Conservation (phyloP, 805 yeast species). For the Ogataea nonfermentans region DNA sequence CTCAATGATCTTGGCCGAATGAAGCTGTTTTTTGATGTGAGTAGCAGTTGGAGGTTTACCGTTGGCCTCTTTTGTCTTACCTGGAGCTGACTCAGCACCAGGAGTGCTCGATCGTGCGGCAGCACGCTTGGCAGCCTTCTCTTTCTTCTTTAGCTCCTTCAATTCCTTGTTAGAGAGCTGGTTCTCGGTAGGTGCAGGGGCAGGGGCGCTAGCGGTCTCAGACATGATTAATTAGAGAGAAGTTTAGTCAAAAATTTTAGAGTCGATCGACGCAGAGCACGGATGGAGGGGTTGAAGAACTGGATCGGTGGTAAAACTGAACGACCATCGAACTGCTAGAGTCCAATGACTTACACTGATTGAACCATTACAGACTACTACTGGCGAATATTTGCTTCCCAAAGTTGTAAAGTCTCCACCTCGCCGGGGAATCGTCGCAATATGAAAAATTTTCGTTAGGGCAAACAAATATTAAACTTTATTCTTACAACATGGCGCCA, state of each 20-base stretch:
- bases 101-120: constrained; percentile 65
- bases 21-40: constrained; percentile 53
- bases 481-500: constrained; percentile 35
- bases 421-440: constrained; percentile 4
- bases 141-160: constrained; percentile 83
- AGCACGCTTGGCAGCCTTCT: constrained; percentile 90
- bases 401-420: neutral
- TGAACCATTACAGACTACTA: no score
- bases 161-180: constrained; percentile 70
- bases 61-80: constrained; percentile 23
- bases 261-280: constrained; percentile 12
- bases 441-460: constrained; percentile 13
- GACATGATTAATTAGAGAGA: constrained; percentile 5
- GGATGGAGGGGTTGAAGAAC: neutral
- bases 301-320: no score
- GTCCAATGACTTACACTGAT: no score
- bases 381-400: no score
- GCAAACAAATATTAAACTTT: constrained; percentile 7
- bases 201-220: constrained; percentile 6
- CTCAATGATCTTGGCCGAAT: constrained; percentile 48
- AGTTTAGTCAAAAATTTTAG: constrained; percentile 4
- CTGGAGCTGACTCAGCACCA: constrained; percentile 8
- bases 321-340: no score
- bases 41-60: constrained; percentile 45
- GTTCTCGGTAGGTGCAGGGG: constrained; percentile 6